Evolutionary conservation across 2,329 filamentous ascomycete species (phyloP), one percentile per base, ranked within the genome.

Genomic region (Talaromyces sp.): DNA sequence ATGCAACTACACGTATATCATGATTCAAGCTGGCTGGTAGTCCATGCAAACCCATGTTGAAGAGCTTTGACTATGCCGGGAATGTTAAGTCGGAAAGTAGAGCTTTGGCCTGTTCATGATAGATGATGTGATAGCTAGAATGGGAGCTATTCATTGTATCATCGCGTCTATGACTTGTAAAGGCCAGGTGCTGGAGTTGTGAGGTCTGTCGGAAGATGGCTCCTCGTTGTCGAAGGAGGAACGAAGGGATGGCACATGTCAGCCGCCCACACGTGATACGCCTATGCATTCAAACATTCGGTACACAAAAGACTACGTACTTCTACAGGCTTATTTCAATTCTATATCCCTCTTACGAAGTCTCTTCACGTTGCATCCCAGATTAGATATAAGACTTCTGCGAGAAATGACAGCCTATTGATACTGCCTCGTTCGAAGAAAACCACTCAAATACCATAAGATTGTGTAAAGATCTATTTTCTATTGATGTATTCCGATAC

Each of bases 1-100:
- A 33, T 59, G 27, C 22, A 43, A n/a, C 19, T 25, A 33, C 27
- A 11, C n/a, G 47, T 52, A 47, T 45, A 39, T 35, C 60, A 54
- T 62, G 60, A 41, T 63, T 49, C 27, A 27, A 27, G 39, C 27
- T 17, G 61, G 61, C 61, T 56, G 49, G 61, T 45, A 43, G 39
- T 19, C 45, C 6, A 15, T 25, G 45, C 59, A 52, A n/a, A 27
- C 27, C 45, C 35, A 52, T 19, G n/a, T 61, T 31, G 41, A 7
- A 60, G 25, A 41, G 45, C 15, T n/a, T 31, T 59, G 56, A 45
- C 33, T 19, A 31, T 45, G 37, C 8, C 22, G 45, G 56, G 56
- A 59, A 59, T 59, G 56, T 59, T 59, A n/a, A 39, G 37, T 22
- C 37, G 27, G 22, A 45, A 27, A 43, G 15, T 11, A n/a, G 31